Evolutionary conservation across 2,329 filamentous ascomycete species (phyloP).

Genomic region (Sclerotinia nivalis): DNA sequence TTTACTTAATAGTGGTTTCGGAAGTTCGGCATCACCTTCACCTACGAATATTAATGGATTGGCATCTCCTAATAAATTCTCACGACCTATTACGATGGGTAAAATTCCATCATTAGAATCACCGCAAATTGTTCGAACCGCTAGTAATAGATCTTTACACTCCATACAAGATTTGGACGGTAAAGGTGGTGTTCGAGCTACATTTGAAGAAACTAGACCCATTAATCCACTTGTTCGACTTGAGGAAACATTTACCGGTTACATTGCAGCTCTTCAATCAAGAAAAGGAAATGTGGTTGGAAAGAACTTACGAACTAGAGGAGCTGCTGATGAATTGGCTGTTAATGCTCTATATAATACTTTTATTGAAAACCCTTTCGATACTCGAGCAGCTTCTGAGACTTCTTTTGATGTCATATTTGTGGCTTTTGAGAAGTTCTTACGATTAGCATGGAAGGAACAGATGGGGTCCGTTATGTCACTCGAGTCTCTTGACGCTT

Average conservation of each 20-base stretch:
- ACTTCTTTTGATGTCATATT: conserved; percentile 82
- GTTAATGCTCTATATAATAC: conserved; percentile 92
- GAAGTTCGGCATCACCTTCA: conserved; percentile 44
- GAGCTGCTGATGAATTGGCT: conserved; percentile 69
- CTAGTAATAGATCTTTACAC: conserved; percentile 37
- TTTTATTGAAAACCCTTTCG: conserved; percentile 79
- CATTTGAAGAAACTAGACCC: conserved; percentile 53
- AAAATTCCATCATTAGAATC: conserved; percentile 47
- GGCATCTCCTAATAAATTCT: conserved; percentile 33
- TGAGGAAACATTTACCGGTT: conserved; percentile 83
- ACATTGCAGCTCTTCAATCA: conserved; percentile 77
- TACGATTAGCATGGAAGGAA: conserved; percentile 83
- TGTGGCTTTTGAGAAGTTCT: conserved; percentile 89
- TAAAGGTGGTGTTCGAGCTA: conserved; percentile 43
- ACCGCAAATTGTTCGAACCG: conserved; percentile 34
- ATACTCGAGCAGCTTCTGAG: conserved; percentile 73
- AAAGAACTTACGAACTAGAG: conserved; percentile 69
- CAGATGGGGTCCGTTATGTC: conserved; percentile 85
- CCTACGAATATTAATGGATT: conserved; percentile 41
- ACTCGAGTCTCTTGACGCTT: conserved; percentile 65
- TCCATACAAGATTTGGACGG: conserved; percentile 37
- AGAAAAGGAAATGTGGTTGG: conserved; percentile 87
- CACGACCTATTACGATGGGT: conserved; percentile 43
- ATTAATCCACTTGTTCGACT: conserved; percentile 70
- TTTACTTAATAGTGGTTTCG: conserved; percentile 65